A percentile compares a stretch with the other conserved stretches of the same genome.
Evolutionary conservation across 805 yeast genomes (phyloP).

Genomic region (Priceomyces melissophilus): DNA sequence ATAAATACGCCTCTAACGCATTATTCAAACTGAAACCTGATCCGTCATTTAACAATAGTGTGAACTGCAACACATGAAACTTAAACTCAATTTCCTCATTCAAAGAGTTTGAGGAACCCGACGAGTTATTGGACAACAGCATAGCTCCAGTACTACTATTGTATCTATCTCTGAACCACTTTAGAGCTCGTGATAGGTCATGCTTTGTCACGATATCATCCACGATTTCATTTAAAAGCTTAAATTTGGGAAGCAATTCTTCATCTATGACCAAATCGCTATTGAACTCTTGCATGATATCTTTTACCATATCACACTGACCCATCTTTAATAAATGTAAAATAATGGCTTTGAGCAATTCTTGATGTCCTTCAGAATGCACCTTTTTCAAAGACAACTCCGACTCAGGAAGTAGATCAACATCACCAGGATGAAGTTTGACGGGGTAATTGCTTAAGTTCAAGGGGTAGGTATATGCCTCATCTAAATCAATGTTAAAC

Average conservation of each 20-base stretch:
- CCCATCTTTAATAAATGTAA: constrained; percentile 40
- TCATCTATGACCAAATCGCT: constrained; percentile 19
- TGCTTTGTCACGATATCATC: constrained; percentile 30
- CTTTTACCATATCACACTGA: constrained; percentile 33
- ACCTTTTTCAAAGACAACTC: constrained; percentile 9
- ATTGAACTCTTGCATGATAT: constrained; percentile 21
- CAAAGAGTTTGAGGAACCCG: constrained; percentile 4
- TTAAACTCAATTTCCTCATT: constrained; percentile 33
- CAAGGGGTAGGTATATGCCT: constrained; percentile 39
- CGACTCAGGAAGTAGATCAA: background rate
- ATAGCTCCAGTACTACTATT: constrained; percentile 10
- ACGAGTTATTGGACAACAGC: constrained; percentile 1
- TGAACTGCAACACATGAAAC: constrained; percentile 38
- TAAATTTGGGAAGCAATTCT: constrained; percentile 22
- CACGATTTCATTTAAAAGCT: constrained; percentile 28
- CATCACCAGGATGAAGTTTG: constrained; percentile 3
- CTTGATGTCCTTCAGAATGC: constrained; percentile 23
- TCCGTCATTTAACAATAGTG: constrained; percentile 24
- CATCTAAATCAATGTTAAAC: constrained; percentile 32
- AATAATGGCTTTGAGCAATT: constrained; percentile 34
- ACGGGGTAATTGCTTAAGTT: constrained; percentile 26
- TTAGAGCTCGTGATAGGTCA: constrained; percentile 27
- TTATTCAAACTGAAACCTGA: constrained; percentile 16
- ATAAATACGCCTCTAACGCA: constrained; percentile 32
- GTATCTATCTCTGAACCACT: constrained; percentile 29